Evolutionary conservation across 2,329 filamentous ascomycete genomes (phyloP), one percentile per base, ranked within the genome.

Genomic region (Ceratocystis cubensis): DNA sequence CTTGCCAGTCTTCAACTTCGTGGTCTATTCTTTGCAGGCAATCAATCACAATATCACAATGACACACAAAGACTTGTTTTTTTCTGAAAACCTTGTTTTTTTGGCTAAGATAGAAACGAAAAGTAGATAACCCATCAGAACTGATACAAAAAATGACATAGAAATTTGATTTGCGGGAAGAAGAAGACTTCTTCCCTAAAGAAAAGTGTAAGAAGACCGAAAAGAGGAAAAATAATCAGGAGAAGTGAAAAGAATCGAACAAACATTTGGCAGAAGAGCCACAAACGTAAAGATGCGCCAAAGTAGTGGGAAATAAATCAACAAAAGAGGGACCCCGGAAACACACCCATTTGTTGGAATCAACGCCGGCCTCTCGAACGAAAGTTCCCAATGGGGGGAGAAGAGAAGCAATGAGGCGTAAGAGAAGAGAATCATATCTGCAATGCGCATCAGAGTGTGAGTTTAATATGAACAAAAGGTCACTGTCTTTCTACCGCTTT

Each of bases 221-320:
- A 68, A 67, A 53, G 46, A 57, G 30, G 64, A 63, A 37, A 37
- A 68, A 66, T 66, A 63, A 64, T 22, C 41, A 64, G 13, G 45
- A 64, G 25, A 37, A 22, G 15, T 28, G n/a, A n/a, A 66, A 22
- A 66, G 65, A 71, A 73, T 72, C 70, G 73, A 75, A 25, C 48
- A 53, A 53, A 68, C 70, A 70, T 74, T 72, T 75, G 75, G 72
- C 69, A 72, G 74, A 75, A 71, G 68, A 44, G 37, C 41, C 65
- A 69, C 64, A 66, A 30, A 56, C 25, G 50, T 46, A 56, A 66
- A 50, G 63, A 45, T 17, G 25, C 28, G 44, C 25, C 46, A 62
- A 61, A 41, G 37, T 41, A 8, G 10, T 15, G 30, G 48, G 15
- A 17, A 33, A 53, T 44, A 66, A 50, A 61, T 41, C 53, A 33